These are phyloP conservation scores for Schizopora paradoxa DNA, from an alignment of 1,284 basidiomycete genomes.

Conservation along the genomic window DNA sequence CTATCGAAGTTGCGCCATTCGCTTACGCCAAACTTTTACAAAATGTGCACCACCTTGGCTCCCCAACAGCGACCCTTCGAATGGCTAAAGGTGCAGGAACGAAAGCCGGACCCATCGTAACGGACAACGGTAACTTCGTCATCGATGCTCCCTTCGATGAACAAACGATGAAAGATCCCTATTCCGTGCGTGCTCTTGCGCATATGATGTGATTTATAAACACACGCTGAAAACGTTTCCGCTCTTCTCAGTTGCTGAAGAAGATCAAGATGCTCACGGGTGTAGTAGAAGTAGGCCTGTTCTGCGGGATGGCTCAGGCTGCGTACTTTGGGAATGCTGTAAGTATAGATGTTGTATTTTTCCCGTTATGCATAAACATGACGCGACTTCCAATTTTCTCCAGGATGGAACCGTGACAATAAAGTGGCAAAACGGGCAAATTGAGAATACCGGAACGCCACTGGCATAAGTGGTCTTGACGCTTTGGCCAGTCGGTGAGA, in stretches of 20 bases:
- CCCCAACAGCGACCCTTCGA: slow-evolving; percentile 63
- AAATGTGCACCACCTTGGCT: slow-evolving; percentile 60
- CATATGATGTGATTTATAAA: background rate
- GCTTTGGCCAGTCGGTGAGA: too few relatives aligned
- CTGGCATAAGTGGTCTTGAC: too few relatives aligned
- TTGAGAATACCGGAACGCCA: too few relatives aligned
- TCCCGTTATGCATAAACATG: background rate
- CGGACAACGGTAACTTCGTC: slow-evolving; percentile 94
- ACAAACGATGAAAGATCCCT: slow-evolving; percentile 66
- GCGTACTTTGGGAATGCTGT: slow-evolving; percentile 97
- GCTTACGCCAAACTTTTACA: slow-evolving; percentile 86
- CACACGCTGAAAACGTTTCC: slow-evolving; percentile 3
- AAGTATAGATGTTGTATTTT: slow-evolving; percentile 19
- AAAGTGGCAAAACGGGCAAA: slow-evolving; percentile 41
- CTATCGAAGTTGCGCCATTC: slow-evolving; percentile 95
- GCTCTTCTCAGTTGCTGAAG: slow-evolving; percentile 49
- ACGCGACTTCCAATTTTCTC: slow-evolving; percentile 2
- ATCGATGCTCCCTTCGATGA: slow-evolving; percentile 86
- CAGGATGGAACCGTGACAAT: slow-evolving; percentile 56
- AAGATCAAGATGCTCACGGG: slow-evolving; percentile 89
- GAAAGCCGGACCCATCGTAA: slow-evolving; percentile 92
- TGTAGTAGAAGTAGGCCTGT: slow-evolving; percentile 95
- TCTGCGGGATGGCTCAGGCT: slow-evolving; percentile 89
- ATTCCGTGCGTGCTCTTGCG: slow-evolving; percentile 42
- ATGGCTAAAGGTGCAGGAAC: slow-evolving; percentile 66